A percentile compares a stretch with the other conserved stretches of the same genome.
phyloP scores from a whole-genome alignment of 169 alveolate genomes.

The Plasmodium sp. region DNA sequence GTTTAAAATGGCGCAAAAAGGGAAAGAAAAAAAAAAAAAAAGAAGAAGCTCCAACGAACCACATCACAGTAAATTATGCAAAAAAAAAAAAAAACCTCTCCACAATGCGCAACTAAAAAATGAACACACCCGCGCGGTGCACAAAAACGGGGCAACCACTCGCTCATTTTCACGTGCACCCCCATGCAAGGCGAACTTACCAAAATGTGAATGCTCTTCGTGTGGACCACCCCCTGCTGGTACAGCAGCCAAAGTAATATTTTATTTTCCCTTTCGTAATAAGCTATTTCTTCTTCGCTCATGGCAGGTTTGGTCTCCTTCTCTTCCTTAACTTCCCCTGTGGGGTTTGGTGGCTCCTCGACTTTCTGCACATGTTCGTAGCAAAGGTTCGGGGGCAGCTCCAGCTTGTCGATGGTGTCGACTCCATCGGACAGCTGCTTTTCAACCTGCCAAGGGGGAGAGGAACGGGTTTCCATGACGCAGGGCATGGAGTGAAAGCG shows the following conservation, averaged over 20 bases:
- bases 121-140: neutral
- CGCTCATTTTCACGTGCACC: neutral
- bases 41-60: too few relatives aligned
- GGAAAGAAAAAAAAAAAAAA: neutral
- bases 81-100: too few relatives aligned
- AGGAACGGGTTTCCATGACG: neutral
- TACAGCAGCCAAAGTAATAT: conserved; percentile 54
- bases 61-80: too few relatives aligned
- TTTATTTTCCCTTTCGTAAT: conserved; percentile 50
- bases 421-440: conserved; percentile 50
- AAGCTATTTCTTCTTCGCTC: conserved; percentile 40
- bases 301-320: neutral
- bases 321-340: conserved; percentile 22
- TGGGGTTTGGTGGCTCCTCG: neutral
- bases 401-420: conserved; percentile 39
- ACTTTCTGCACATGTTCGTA: conserved; percentile 10
- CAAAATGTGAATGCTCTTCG: conserved; percentile 57
- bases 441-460: conserved; percentile 13
- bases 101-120: neutral
- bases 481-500: neutral
- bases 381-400: conserved; percentile 34
- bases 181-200: neutral
- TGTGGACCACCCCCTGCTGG: conserved; percentile 67
- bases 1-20: neutral
- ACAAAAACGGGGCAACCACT: neutral